phyloP scores from a whole-genome alignment of 257 asterid genomes.

The Solanum dulcamara region DNA sequence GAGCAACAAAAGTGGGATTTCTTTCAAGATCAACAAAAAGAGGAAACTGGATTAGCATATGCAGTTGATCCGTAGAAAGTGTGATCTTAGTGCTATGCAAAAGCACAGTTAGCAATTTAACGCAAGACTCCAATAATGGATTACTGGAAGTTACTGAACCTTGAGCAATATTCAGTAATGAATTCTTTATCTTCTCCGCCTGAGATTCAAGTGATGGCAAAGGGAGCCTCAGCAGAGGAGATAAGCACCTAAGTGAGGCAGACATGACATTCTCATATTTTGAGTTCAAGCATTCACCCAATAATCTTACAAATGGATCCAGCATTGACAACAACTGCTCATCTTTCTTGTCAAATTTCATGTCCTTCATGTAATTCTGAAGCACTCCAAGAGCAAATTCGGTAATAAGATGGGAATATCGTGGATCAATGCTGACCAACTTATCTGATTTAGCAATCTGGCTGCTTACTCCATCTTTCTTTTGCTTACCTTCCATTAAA shows the following conservation, averaged over 20 bases:
- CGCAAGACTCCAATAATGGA: conserved; percentile 70
- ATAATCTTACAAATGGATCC: conserved; percentile 60
- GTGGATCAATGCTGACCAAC: conserved; percentile 41
- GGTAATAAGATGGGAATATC: conserved; percentile 58
- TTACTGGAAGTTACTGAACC: conserved; percentile 47
- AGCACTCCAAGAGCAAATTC: conserved; percentile 71
- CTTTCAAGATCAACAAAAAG: conserved; percentile 75
- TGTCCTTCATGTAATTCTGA: conserved; percentile 50
- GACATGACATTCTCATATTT: conserved; percentile 59
- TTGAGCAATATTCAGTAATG: conserved; percentile 71
- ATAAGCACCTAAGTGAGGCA: conserved; percentile 62
- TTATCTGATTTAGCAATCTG: conserved; percentile 15
- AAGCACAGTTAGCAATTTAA: conserved; percentile 63
- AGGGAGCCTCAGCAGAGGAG: conserved; percentile 57
- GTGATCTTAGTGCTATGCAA: conserved; percentile 54
- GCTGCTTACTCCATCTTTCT: conserved; percentile 17
- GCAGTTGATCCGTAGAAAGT: conserved; percentile 67
- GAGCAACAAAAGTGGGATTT: conserved; percentile 66
- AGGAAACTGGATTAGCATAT: conserved; percentile 75
- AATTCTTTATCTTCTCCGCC: conserved; percentile 61
- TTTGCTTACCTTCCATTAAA: conserved; percentile 7
- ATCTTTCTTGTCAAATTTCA: conserved; percentile 44
- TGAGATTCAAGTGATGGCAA: conserved; percentile 64
- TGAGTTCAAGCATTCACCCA: conserved; percentile 65
- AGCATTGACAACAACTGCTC: conserved; percentile 40